phyloP scores from a whole-genome alignment of 192 early-diverging fungal genomes.

The Spizellomyces sp. region DNA sequence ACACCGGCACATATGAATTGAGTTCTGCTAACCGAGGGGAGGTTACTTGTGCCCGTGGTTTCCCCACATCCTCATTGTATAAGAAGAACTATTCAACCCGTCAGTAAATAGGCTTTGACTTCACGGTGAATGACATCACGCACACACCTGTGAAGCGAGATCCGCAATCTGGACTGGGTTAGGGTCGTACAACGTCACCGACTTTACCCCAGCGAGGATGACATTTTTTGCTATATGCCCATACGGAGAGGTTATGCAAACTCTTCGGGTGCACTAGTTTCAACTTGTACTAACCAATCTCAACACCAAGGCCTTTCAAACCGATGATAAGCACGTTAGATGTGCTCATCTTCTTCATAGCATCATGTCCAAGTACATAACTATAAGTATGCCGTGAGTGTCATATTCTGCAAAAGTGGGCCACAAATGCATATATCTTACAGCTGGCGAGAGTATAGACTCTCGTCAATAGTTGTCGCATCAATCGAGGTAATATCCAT shows the following conservation, averaged over 20 bases:
- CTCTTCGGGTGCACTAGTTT: not conserved
- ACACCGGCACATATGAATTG: constrained; percentile 96
- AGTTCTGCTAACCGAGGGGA: constrained; percentile 87
- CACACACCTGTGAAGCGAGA: constrained; percentile 79
- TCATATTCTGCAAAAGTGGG: not conserved
- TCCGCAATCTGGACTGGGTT: constrained; percentile 74
- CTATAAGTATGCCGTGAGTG: not conserved
- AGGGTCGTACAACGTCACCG: constrained; percentile 93
- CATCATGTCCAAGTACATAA: constrained; percentile 72
- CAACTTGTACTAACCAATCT: constrained; percentile 75
- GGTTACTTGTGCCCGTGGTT: constrained; percentile 76
- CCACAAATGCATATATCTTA: constrained; percentile 54
- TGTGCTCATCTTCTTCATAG: constrained; percentile 97
- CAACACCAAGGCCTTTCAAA: constrained; percentile 93
- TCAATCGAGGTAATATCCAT: constrained; percentile 33
- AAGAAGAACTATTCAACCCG: constrained; percentile 79
- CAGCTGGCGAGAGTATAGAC: constrained; percentile 98
- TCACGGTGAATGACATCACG: constrained; percentile 2
- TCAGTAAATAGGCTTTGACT: not conserved
- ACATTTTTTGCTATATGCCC: constrained; percentile 89
- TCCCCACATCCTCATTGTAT: constrained; percentile 78
- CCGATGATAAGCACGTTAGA: constrained; percentile 97
- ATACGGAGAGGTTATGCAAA: not conserved
- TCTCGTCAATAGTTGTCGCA: constrained; percentile 79
- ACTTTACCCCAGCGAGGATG: constrained; percentile 97